phyloP scores from a whole-genome alignment of 768 basidiomycete species.

The Sistotremastrum suecicum region DNA sequence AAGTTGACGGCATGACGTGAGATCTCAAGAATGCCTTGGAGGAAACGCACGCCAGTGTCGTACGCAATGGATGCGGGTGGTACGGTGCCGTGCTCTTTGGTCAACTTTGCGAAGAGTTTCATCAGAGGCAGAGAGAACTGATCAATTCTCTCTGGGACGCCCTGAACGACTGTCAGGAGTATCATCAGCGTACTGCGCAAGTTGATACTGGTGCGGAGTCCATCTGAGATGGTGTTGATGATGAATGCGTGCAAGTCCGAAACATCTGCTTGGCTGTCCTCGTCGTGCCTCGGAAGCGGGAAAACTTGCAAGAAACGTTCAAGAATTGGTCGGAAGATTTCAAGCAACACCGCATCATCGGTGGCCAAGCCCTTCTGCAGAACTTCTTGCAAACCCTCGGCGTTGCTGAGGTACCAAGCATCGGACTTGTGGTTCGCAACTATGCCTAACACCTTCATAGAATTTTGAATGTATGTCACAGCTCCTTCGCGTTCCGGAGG shows the following conservation, averaged over 20 bases:
- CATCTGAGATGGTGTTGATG: conserved; percentile 61
- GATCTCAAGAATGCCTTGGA: conserved; percentile 76
- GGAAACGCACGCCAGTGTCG: conserved; percentile 47
- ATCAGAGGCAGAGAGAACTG: conserved; percentile 60
- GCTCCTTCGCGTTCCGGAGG: conserved; percentile 60
- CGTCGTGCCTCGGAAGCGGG: conserved; percentile 69
- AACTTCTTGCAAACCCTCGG: conserved; percentile 60
- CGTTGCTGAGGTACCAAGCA: conserved; percentile 65
- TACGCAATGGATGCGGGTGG: conserved; percentile 25
- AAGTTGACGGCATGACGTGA: conserved; percentile 67
- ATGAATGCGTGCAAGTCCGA: conserved; percentile 70
- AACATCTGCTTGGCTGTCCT: conserved; percentile 49
- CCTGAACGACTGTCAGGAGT: conserved; percentile 72
- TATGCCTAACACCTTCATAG: conserved; percentile 81
- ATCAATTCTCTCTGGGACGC: conserved; percentile 73
- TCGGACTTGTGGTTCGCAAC: conserved; percentile 74
- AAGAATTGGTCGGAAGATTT: conserved; percentile 69
- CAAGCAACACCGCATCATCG: conserved; percentile 69
- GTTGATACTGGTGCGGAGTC: conserved; percentile 55
- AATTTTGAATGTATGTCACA: conserved; percentile 58
- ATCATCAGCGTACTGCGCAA: conserved; percentile 75
- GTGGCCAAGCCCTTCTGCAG: conserved; percentile 76
- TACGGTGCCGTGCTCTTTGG: conserved; percentile 72
- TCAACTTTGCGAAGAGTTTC: conserved; percentile 71
- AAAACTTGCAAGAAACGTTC: conserved; percentile 65